phyloP scores from a whole-genome alignment of 2,329 filamentous ascomycete genomes.

The Phoma sp. region DNA sequence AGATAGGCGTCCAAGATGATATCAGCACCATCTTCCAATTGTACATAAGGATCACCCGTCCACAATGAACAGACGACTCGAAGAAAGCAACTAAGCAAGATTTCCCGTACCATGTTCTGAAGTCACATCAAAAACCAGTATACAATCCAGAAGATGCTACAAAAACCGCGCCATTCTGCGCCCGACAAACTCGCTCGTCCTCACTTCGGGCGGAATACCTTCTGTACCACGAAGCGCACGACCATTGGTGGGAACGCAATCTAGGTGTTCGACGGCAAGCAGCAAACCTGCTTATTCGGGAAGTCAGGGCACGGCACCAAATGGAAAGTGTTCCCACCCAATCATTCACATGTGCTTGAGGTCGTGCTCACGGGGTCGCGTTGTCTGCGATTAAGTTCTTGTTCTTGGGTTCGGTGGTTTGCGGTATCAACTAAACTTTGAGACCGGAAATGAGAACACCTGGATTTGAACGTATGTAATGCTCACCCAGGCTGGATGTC shows the following conservation, averaged over 20 bases:
- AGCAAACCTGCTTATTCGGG: slow-evolving; percentile 17
- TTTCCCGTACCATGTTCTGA: no score
- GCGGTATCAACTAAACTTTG: no score
- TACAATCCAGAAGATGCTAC: no score
- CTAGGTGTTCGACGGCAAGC: slow-evolving; percentile 11
- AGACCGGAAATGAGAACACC: no score
- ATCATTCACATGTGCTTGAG: slow-evolving; percentile 1
- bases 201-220: neutral
- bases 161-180: no score
- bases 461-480: no score
- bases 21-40: neutral
- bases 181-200: neutral
- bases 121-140: no score
- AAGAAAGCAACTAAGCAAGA: no score
- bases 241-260: slow-evolving; percentile 17
- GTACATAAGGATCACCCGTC: no score
- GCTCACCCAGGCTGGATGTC: no score
- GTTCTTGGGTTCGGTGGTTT: neutral
- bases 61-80: no score
- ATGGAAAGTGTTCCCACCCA: slow-evolving; percentile 14
- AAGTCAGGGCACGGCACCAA: slow-evolving; percentile 4
- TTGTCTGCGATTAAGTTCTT: neutral
- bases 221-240: neutral
- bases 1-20: neutral
- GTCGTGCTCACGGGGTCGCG: neutral